A percentile compares a stretch with the other conserved stretches of the same genome.
Evolutionary conservation across 140 eudicot species (phyloP).

Genomic region (Anethum foeniculum): DNA sequence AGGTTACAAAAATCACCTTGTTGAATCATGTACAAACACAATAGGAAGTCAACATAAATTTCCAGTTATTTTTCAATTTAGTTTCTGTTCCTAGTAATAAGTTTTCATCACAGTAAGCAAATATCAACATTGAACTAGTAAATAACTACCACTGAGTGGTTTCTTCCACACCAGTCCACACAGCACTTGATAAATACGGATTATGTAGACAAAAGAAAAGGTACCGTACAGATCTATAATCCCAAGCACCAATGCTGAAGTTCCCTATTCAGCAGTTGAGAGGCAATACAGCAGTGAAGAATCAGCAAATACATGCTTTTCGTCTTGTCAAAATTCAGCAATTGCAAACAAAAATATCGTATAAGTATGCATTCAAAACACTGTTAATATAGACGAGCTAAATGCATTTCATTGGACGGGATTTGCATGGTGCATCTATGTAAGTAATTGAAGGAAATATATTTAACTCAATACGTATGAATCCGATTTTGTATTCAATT

Average conservation of each 20-base stretch:
- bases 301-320: not conserved
- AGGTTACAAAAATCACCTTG: not conserved
- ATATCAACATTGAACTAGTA: not conserved
- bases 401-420: not conserved
- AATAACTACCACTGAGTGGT: not conserved
- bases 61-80: not conserved
- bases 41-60: not conserved
- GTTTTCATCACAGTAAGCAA: not conserved
- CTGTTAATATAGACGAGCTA: not conserved
- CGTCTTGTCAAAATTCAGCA: not conserved
- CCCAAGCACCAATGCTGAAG: not conserved
- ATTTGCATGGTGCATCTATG: not conserved
- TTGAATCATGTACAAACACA: too few species aligned
- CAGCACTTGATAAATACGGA: too few species aligned
- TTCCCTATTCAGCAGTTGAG: not conserved
- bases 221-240: not conserved
- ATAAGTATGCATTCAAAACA: not conserved
- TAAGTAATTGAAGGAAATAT: not conserved
- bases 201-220: too few species aligned
- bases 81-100: not conserved
- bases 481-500: not conserved
- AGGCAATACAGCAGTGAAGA: not conserved
- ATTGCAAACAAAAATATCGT: not conserved
- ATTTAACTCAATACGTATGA: not conserved
- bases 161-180: too few species aligned